A percentile compares a stretch with the other conserved stretches of the same genome.
phyloP scores from a whole-genome alignment of 2,329 filamentous ascomycete species.

The Gaeumannomyces sp. region DNA sequence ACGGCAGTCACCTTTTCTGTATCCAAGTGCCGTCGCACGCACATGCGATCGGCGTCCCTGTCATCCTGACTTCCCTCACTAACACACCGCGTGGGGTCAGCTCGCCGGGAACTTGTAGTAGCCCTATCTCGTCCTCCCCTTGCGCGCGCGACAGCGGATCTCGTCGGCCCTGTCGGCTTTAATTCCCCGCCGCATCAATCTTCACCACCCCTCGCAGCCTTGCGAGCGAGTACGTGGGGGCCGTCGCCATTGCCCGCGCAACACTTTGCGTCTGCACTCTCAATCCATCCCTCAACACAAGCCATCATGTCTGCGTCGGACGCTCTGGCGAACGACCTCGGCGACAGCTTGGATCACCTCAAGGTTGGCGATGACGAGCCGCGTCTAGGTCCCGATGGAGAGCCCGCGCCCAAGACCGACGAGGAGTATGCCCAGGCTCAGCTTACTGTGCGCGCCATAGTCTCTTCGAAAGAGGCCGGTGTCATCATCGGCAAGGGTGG shows the following conservation, averaged over 20 bases:
- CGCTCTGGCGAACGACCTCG: conserved; percentile 54
- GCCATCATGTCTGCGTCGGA: conserved; percentile 51
- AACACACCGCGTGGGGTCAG: neutral
- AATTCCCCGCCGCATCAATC: neutral
- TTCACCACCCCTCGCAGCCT: neutral
- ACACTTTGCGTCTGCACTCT: neutral
- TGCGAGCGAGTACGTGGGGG: neutral
- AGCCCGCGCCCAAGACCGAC: conserved; percentile 81
- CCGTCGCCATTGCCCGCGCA: neutral
- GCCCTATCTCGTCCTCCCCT: neutral
- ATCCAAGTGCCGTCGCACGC: neutral
- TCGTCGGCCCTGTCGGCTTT: neutral
- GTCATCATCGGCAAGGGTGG: conserved; percentile 98
- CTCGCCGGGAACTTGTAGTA: neutral
- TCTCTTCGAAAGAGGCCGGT: conserved; percentile 97
- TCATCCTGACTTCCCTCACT: neutral
- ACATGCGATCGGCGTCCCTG: neutral
- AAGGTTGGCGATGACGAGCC: conserved; percentile 57
- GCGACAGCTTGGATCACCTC: conserved; percentile 58
- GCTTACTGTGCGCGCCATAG: conserved; percentile 91
- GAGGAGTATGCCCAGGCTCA: conserved; percentile 93
- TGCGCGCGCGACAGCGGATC: neutral
- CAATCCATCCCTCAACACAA: neutral
- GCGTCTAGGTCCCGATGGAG: conserved; percentile 65
- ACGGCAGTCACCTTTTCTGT: neutral